phyloP scores from a whole-genome alignment of 139 green algal genomes.

The Picochlorum costavermella region DNA sequence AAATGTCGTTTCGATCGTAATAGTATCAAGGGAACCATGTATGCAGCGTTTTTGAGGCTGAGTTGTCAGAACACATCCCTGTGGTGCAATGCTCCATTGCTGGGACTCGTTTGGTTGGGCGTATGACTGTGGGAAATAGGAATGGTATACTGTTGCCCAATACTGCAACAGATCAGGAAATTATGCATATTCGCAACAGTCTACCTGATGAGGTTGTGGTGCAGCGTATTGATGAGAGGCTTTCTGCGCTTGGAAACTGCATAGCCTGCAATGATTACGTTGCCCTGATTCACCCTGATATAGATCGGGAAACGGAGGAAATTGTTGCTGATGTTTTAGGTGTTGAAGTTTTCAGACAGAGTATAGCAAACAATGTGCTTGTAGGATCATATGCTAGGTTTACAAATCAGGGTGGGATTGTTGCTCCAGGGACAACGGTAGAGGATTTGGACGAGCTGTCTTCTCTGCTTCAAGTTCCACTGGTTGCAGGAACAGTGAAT shows the following conservation, averaged over 20 bases:
- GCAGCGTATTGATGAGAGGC: constrained; percentile 90
- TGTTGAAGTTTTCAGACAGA: constrained; percentile 98
- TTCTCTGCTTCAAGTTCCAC: constrained; percentile 85
- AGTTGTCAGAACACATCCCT: constrained; percentile 93
- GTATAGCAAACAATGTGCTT: constrained; percentile 85
- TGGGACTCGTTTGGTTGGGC: constrained; percentile 89
- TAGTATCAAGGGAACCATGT: neutral
- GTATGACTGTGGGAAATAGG: constrained; percentile 90
- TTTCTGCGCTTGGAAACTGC: constrained; percentile 96
- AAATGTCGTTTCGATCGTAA: neutral
- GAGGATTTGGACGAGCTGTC: constrained; percentile 98
- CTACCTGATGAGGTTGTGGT: constrained; percentile 97
- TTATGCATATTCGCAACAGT: constrained; percentile 94
- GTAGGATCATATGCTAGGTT: constrained; percentile 92
- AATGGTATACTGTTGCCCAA: constrained; percentile 96
- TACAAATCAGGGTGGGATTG: constrained; percentile 91
- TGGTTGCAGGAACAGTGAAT: constrained; percentile 97
- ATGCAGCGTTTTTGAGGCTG: constrained; percentile 88
- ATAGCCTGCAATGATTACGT: constrained; percentile 99
- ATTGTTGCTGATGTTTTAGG: constrained; percentile 91
- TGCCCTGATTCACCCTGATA: constrained; percentile 92
- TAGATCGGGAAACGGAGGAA: constrained; percentile 93
- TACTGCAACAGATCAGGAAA: constrained; percentile 91
- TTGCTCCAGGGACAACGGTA: constrained; percentile 71
- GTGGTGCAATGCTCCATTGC: constrained; percentile 89